These are phyloP conservation scores for Kodamaea neixiangensis DNA, from an alignment of 805 yeast genomes.

Conservation along the genomic window DNA sequence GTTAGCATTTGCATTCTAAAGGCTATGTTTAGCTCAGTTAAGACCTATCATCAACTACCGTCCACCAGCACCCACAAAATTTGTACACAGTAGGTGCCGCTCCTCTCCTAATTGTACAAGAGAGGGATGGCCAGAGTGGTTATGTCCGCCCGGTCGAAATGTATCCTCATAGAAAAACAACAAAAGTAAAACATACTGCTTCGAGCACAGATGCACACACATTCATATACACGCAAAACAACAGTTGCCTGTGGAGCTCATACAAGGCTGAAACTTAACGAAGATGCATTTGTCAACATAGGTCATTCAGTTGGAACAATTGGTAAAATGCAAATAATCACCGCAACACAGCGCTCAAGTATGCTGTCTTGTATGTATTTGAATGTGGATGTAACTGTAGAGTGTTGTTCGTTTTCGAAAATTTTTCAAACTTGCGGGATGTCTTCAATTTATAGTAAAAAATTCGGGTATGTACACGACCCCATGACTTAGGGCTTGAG, in stretches of 20 bases:
- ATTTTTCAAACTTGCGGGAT: constrained; percentile 4
- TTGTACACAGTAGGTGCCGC: constrained; percentile 56
- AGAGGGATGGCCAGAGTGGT: constrained; percentile 36
- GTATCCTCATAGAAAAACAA: constrained; percentile 38
- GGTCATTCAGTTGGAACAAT: constrained; percentile 61
- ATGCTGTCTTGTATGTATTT: constrained; percentile 10
- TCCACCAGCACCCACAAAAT: constrained; percentile 44
- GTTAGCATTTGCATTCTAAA: constrained; percentile 2
- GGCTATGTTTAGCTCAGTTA: constrained; percentile 29
- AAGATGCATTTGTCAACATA: constrained; percentile 54
- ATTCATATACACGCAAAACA: constrained; percentile 9
- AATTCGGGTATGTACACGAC: constrained; percentile 12
- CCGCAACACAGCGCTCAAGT: constrained; percentile 26
- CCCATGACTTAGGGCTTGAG: background rate
- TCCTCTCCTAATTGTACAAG: constrained; percentile 48
- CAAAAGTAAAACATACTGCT: constrained; percentile 18
- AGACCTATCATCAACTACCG: constrained; percentile 55
- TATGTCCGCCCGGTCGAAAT: constrained; percentile 57
- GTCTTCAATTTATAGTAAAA: constrained; percentile 8
- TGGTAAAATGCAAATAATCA: constrained; percentile 55
- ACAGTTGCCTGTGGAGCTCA: constrained; percentile 36
- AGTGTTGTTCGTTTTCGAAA: constrained; percentile 4
- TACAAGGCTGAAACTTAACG: constrained; percentile 68
- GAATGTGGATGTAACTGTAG: constrained; percentile 9
- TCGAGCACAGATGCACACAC: constrained; percentile 3